phyloP scores from a whole-genome alignment of 2,329 filamentous ascomycete genomes.

The Cladophialophora bantiana region DNA sequence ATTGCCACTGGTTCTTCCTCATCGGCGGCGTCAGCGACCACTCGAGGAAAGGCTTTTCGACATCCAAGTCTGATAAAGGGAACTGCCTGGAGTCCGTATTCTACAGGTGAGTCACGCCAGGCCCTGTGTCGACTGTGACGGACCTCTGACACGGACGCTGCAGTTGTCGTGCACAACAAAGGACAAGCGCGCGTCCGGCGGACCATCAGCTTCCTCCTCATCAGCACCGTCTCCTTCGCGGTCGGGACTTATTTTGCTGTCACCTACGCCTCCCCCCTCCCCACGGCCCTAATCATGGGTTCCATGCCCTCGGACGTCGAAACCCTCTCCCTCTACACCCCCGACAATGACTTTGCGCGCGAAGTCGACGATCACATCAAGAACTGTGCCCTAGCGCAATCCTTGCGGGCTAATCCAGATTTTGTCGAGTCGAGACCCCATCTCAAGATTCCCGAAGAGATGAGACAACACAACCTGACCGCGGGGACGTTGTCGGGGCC shows the following conservation, averaged over 20 bases:
- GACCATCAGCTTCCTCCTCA: slow-evolving; percentile 35
- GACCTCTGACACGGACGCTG: slow-evolving; percentile 8
- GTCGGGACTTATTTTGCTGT: slow-evolving; percentile 37
- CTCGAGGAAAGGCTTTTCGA: slow-evolving; percentile 3
- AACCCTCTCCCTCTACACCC: slow-evolving; percentile 70
- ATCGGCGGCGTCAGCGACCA: not conserved
- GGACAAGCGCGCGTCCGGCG: slow-evolving; percentile 36
- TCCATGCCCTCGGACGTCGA: slow-evolving; percentile 70
- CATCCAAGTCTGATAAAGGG: not conserved
- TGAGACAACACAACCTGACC: slow-evolving; percentile 79
- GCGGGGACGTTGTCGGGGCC: slow-evolving; percentile 78
- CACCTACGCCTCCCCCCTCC: slow-evolving; percentile 38
- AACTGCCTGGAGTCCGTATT: slow-evolving; percentile 15
- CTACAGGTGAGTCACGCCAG: slow-evolving; percentile 24
- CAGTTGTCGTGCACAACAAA: slow-evolving; percentile 41
- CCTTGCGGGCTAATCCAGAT: slow-evolving; percentile 70
- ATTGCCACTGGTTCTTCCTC: not conserved
- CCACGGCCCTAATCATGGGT: slow-evolving; percentile 45
- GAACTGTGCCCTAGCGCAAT: slow-evolving; percentile 74
- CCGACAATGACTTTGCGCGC: slow-evolving; percentile 58
- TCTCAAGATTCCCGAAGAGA: slow-evolving; percentile 77
- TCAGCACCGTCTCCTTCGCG: slow-evolving; percentile 39
- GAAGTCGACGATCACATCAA: slow-evolving; percentile 77
- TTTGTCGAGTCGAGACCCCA: slow-evolving; percentile 83
- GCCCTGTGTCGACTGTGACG: not conserved